These are phyloP conservation scores for Cucurbita pepo DNA, from an alignment of 306 rosid species.

Conservation along the genomic window DNA sequence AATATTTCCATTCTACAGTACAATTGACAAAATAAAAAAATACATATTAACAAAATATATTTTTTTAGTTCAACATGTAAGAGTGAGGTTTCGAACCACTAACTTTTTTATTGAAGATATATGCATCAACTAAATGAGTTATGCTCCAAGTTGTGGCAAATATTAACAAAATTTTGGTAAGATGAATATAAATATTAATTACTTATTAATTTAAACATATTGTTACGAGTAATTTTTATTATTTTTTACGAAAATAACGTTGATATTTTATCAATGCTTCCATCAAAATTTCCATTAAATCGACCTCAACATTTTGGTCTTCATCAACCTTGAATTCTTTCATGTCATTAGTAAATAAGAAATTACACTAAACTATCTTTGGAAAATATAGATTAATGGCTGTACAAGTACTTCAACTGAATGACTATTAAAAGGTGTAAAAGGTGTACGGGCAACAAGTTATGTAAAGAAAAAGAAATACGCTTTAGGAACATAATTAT, in stretches of 20 bases:
- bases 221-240: background rate
- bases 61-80: no score
- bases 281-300: background rate
- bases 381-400: background rate
- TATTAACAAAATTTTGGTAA: background rate
- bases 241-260: background rate
- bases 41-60: background rate
- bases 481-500: background rate
- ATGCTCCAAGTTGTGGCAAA: no score
- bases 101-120: no score
- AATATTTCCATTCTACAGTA: background rate
- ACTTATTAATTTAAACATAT: background rate
- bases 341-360: background rate
- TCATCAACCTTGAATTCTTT: background rate
- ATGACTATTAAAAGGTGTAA: background rate
- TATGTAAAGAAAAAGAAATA: background rate
- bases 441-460: background rate
- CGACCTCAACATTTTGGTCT: background rate
- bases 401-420: background rate
- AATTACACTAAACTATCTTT: background rate
- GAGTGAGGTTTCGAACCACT: no score
- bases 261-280: background rate
- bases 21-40: background rate
- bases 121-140: no score
- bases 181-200: background rate